Conservation (phyloP, 352 stramenopile species). For the Phytophthora sp. region DNA sequence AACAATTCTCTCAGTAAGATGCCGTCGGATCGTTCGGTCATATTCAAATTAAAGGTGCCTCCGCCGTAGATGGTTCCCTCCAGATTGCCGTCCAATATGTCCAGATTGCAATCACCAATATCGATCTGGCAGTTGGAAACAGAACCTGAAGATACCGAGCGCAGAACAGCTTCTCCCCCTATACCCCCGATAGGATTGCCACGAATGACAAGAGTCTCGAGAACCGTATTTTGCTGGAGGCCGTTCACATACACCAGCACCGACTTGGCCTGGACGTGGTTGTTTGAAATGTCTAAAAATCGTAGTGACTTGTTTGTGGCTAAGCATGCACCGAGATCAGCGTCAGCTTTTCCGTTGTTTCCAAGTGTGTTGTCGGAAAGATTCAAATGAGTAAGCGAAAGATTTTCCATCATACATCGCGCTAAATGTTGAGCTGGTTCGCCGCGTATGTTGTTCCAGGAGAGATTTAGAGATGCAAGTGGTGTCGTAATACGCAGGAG, state of each 20-base stretch:
- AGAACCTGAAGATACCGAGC: slow-evolving; percentile 49
- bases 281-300: slow-evolving; percentile 69
- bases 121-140: slow-evolving; percentile 65
- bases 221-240: slow-evolving; percentile 58
- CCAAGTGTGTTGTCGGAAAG: slow-evolving; percentile 79
- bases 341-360: slow-evolving; percentile 70
- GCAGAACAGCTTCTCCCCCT: slow-evolving; percentile 65
- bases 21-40: slow-evolving; percentile 54
- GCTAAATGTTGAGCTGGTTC: slow-evolving; percentile 68
- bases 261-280: slow-evolving; percentile 68
- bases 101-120: slow-evolving; percentile 71
- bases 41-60: slow-evolving; percentile 58
- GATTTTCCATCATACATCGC: slow-evolving; percentile 75
- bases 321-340: slow-evolving; percentile 64
- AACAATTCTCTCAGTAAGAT: slow-evolving; percentile 68
- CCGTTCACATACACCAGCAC: slow-evolving; percentile 69
- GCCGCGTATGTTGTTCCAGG: slow-evolving; percentile 80
- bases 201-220: slow-evolving; percentile 62
- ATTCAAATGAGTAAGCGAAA: slow-evolving; percentile 65
- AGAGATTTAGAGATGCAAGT: slow-evolving; percentile 64
- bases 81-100: slow-evolving; percentile 56
- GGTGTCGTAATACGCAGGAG: slow-evolving; percentile 68
- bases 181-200: slow-evolving; percentile 74
- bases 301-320: slow-evolving; percentile 71
- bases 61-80: slow-evolving; percentile 55